phyloP scores from a whole-genome alignment of 2,329 filamentous ascomycete species.

The Fusarium acutatum region DNA sequence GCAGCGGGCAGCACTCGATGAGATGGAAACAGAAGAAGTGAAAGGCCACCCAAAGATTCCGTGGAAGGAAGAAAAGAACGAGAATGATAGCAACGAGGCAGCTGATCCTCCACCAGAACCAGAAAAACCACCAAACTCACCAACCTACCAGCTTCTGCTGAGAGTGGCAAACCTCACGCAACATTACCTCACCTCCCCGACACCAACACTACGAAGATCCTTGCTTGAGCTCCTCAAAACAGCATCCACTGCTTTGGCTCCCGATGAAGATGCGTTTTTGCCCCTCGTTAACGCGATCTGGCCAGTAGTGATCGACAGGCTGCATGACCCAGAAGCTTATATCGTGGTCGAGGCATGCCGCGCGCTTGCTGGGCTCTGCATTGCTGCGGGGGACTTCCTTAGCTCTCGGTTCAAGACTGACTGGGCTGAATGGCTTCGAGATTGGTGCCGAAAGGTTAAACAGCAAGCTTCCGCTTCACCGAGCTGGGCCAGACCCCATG shows the following conservation, averaged over 20 bases:
- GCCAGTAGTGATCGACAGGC: conserved; percentile 78
- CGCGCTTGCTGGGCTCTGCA: conserved; percentile 74
- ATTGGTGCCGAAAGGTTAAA: conserved; percentile 58
- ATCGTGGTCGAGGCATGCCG: conserved; percentile 76
- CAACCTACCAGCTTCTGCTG: conserved; percentile 82
- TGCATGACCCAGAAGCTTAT: conserved; percentile 73
- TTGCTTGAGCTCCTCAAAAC: conserved; percentile 80
- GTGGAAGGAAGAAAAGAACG: conserved; percentile 50
- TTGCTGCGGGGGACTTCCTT: conserved; percentile 82
- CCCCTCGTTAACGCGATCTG: conserved; percentile 91
- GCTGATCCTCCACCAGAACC: conserved; percentile 47
- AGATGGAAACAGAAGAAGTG: conserved; percentile 45
- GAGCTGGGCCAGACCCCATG: conserved; percentile 16
- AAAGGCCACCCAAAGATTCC: conserved; percentile 46
- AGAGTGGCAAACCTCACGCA: conserved; percentile 86
- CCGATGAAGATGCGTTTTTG: conserved; percentile 83
- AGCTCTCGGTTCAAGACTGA: conserved; percentile 76
- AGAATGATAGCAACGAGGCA: conserved; percentile 47
- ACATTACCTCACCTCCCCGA: conserved; percentile 88
- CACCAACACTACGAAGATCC: conserved; percentile 78
- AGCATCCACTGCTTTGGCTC: conserved; percentile 75
- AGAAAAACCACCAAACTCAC: conserved; percentile 73
- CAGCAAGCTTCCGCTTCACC: conserved; percentile 46
- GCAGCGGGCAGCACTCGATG: conserved; percentile 44
- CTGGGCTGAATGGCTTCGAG: conserved; percentile 67